Conservation (phyloP, 2,329 filamentous ascomycete genomes). For the Sporothrix brasiliensis region DNA sequence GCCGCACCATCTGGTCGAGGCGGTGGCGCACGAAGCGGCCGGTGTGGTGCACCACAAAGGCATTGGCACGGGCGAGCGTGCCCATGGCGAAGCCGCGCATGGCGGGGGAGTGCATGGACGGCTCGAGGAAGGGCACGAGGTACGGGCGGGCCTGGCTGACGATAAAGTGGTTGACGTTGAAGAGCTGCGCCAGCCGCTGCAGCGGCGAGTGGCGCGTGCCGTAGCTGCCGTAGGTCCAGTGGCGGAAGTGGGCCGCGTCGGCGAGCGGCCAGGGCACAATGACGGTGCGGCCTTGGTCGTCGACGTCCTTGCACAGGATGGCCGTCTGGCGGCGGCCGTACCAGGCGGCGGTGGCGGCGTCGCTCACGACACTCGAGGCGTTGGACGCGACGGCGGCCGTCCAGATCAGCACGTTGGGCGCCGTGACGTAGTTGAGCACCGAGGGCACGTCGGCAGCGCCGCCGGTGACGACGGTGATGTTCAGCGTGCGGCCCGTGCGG, state of each 20-base stretch:
- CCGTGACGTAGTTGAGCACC: constrained; percentile 87
- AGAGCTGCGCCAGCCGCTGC: constrained; percentile 74
- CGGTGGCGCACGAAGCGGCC: constrained; percentile 65
- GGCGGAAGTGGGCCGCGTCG: constrained; percentile 64
- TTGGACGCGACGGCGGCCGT: constrained; percentile 78
- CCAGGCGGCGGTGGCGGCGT: constrained; percentile 50
- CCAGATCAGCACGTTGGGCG: constrained; percentile 89
- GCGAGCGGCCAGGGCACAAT: constrained; percentile 74
- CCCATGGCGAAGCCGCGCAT: constrained; percentile 49
- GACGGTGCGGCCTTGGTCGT: constrained; percentile 57
- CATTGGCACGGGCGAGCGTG: constrained; percentile 59
- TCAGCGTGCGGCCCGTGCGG: constrained; percentile 81
- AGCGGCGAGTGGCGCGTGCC: constrained; percentile 67
- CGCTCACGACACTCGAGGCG: constrained; percentile 48
- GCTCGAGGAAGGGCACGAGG: constrained; percentile 80
- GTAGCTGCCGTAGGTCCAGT: constrained; percentile 68
- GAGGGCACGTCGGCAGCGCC: constrained; percentile 75
- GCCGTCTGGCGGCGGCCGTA: constrained; percentile 65
- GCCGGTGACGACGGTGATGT: constrained; percentile 84
- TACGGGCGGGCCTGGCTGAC: constrained; percentile 91
- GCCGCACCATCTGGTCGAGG: constrained; percentile 74
- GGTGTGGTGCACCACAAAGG: constrained; percentile 27
- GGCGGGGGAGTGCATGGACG: constrained; percentile 76
- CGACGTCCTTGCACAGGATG: constrained; percentile 74
- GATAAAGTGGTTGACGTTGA: constrained; percentile 95